Percentiles rank a stretch among this genome's conserved stretches.
These are phyloP conservation scores for Limonium bicolor DNA, from an alignment of 148 eudicot species.

Conservation along the genomic window DNA sequence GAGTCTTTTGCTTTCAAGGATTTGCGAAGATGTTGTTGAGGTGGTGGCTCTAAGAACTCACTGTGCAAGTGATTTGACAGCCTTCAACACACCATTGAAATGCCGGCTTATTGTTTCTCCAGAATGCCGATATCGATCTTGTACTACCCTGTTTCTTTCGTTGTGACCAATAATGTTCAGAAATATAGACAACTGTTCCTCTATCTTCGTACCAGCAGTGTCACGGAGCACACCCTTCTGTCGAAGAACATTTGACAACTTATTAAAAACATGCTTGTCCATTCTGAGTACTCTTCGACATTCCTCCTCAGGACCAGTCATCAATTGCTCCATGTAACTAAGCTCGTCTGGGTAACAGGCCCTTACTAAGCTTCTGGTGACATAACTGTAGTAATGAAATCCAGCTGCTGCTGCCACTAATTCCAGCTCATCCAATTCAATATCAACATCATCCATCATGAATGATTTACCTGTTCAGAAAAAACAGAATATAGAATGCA, in stretches of 20 bases:
- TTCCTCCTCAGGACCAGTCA: conserved; percentile 44
- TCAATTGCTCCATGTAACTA: conserved; percentile 20
- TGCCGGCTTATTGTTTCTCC: conserved; percentile 77
- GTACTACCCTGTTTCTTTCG: conserved; percentile 68
- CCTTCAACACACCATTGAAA: conserved; percentile 69
- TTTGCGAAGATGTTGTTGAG: conserved; percentile 34
- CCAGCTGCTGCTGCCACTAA: conserved; percentile 8
- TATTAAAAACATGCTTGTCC: conserved; percentile 58
- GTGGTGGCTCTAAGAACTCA: conserved; percentile 49
- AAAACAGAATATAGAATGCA: conserved; percentile 3
- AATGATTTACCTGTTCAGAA: neutral
- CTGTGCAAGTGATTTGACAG: conserved; percentile 57
- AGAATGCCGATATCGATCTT: conserved; percentile 64
- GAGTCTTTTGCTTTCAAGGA: conserved; percentile 35
- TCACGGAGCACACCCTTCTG: conserved; percentile 54
- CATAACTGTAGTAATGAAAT: conserved; percentile 1
- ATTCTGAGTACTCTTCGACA: conserved; percentile 63
- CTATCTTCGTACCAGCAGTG: conserved; percentile 58
- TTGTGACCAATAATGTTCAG: conserved; percentile 60
- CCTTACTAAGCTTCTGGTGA: neutral
- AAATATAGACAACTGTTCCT: conserved; percentile 67
- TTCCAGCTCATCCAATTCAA: conserved; percentile 7
- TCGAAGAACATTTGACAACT: conserved; percentile 34
- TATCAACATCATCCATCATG: conserved; percentile 5
- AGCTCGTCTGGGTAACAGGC: conserved; percentile 2